Conservation (phyloP, 2,329 filamentous ascomycete species). For the Thermoascus crustaceus region DNA sequence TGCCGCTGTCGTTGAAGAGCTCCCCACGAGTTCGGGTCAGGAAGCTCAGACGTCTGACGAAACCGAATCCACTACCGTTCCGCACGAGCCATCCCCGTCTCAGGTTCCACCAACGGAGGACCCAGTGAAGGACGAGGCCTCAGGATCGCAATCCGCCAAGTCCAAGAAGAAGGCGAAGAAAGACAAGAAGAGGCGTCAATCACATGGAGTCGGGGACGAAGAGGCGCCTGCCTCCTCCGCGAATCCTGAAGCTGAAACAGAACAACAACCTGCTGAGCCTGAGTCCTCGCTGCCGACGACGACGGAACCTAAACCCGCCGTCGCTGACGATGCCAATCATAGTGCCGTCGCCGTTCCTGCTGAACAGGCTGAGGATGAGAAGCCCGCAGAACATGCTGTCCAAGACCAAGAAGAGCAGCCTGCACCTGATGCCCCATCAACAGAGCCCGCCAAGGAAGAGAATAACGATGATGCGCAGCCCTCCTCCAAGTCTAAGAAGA, state of each 20-base stretch:
- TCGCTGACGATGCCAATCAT: not conserved
- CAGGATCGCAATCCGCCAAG: conserved; percentile 10
- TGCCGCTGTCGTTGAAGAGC: no score
- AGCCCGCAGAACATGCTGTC: not conserved
- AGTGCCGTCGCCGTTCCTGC: not conserved
- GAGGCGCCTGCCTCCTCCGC: conserved; percentile 5
- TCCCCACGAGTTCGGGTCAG: no score
- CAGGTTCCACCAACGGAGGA: not conserved
- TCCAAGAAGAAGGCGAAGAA: conserved; percentile 33
- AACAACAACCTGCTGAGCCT: not conserved
- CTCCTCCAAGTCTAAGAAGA: conserved; percentile 17
- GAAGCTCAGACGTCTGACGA: no score
- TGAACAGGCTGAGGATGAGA: not conserved
- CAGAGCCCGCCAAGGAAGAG: not conserved
- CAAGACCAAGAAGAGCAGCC: not conserved
- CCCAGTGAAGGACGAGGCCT: conserved; percentile 2
- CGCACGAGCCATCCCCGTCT: conserved; percentile 1
- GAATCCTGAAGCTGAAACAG: not conserved
- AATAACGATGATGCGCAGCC: conserved; percentile 1
- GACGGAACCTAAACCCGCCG: not conserved
- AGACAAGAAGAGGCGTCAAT: conserved; percentile 28
- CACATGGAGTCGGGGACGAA: conserved; percentile 18
- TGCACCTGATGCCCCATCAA: not conserved
- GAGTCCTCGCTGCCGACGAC: not conserved
- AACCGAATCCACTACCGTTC: no score